Evolutionary conservation across 225 moss, liverwort and hornwort species (phyloP).

Genomic region (Pseudoscleropodium purum): DNA sequence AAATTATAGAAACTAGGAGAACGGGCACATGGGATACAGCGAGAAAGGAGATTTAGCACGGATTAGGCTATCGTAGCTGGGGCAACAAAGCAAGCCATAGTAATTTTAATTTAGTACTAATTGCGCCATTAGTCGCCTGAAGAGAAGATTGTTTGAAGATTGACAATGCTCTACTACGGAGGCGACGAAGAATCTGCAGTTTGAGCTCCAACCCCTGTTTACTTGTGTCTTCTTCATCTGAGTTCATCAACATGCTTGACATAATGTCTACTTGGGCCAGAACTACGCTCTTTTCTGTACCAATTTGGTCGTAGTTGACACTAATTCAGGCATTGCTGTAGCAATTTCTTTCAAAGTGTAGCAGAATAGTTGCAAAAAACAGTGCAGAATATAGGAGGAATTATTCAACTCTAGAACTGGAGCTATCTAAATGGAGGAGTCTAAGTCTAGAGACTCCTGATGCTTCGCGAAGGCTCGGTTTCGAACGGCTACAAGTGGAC

Average conservation of each 20-base stretch:
- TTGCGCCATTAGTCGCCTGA: neutral
- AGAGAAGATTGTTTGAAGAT: neutral
- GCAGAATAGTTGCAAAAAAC: neutral
- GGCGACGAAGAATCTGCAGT: neutral
- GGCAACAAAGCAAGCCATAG: neutral
- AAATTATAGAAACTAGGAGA: neutral
- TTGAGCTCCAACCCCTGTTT: neutral
- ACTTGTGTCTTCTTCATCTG: neutral
- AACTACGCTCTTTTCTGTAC: neutral
- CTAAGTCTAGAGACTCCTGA: neutral
- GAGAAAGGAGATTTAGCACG: neutral
- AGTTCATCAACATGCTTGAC: neutral
- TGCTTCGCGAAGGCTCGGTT: neutral
- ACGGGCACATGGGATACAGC: neutral
- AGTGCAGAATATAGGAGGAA: neutral
- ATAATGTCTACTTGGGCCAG: neutral
- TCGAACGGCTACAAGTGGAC: conserved; percentile 20
- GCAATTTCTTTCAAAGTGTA: neutral
- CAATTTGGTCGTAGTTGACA: neutral
- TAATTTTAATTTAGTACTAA: neutral
- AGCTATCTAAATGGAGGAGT: neutral
- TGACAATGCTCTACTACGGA: neutral
- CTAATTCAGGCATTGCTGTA: neutral
- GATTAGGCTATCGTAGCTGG: neutral
- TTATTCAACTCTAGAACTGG: neutral